These are phyloP conservation scores for Pyrenophora seminiperda DNA, from an alignment of 2,329 filamentous ascomycete species.

Conservation along the genomic window DNA sequence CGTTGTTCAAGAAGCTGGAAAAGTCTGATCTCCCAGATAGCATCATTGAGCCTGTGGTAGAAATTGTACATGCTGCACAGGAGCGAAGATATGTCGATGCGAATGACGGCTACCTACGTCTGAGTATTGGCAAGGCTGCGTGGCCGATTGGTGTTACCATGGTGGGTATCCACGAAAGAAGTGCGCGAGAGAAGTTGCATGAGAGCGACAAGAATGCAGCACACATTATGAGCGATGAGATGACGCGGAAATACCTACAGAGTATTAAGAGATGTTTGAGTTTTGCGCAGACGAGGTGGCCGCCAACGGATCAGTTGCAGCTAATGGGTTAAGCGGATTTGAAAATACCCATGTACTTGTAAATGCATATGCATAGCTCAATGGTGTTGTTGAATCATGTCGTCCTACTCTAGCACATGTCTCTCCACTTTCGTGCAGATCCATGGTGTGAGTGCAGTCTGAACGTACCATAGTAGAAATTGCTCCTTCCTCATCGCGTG, in stretches of 20 bases:
- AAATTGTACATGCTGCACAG: constrained; percentile 91
- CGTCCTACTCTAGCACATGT: too few species aligned
- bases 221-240: constrained; percentile 96
- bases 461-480: not conserved
- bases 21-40: constrained; percentile 77
- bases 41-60: constrained; percentile 80
- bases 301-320: constrained; percentile 87
- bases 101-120: constrained; percentile 88
- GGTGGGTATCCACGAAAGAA: constrained; percentile 98
- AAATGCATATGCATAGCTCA: too few species aligned
- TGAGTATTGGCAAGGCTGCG: constrained; percentile 94
- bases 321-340: constrained; percentile 74
- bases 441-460: not conserved
- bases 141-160: constrained; percentile 99
- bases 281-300: constrained; percentile 96
- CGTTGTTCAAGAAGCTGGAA: constrained; percentile 89
- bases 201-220: constrained; percentile 76
- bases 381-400: too few species aligned
- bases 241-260: constrained; percentile 92
- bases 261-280: constrained; percentile 97
- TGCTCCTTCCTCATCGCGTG: constrained; percentile 20
- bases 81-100: constrained; percentile 92
- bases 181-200: constrained; percentile 92
- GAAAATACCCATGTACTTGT: not conserved
- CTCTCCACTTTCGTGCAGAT: too few species aligned